Evolutionary conservation across 2,329 filamentous ascomycete genomes (phyloP).

Genomic region (Nannizzia gypsea): DNA sequence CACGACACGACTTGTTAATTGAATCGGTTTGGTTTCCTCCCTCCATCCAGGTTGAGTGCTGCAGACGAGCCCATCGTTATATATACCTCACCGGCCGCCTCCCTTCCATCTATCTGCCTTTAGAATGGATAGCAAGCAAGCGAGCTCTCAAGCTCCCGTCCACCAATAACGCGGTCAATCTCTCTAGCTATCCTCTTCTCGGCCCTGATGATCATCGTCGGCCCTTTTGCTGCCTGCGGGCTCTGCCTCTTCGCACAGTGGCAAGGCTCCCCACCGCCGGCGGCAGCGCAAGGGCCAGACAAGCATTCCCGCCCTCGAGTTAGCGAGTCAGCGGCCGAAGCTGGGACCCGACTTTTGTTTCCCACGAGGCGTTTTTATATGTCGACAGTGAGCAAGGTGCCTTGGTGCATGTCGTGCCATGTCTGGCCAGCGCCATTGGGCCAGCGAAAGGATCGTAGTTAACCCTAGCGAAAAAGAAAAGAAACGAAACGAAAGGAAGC

Average conservation of each 20-base stretch:
- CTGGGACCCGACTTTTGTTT: neutral
- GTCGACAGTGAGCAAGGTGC: neutral
- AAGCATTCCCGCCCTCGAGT: neutral
- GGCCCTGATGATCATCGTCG: neutral
- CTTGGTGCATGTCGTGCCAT: neutral
- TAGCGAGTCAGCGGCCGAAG: neutral
- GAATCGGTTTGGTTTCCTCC: no score
- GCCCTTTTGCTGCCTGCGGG: neutral
- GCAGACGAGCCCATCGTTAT: neutral
- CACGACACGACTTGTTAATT: no score
- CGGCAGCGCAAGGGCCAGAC: neutral
- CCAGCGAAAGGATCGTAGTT: no score
- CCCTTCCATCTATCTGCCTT: neutral
- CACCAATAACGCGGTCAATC: neutral
- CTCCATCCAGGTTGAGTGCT: no score
- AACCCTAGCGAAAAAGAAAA: neutral
- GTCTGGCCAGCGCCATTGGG: neutral
- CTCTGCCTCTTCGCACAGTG: neutral
- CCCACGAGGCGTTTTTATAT: neutral
- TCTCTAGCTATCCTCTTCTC: neutral
- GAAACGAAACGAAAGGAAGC: neutral
- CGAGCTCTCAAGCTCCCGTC: neutral
- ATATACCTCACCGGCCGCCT: neutral
- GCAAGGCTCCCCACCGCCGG: neutral
- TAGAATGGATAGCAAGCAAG: neutral